phyloP scores from a whole-genome alignment of 176 grass and related monocot species.

The Rhipidocladum racemiflorum region DNA sequence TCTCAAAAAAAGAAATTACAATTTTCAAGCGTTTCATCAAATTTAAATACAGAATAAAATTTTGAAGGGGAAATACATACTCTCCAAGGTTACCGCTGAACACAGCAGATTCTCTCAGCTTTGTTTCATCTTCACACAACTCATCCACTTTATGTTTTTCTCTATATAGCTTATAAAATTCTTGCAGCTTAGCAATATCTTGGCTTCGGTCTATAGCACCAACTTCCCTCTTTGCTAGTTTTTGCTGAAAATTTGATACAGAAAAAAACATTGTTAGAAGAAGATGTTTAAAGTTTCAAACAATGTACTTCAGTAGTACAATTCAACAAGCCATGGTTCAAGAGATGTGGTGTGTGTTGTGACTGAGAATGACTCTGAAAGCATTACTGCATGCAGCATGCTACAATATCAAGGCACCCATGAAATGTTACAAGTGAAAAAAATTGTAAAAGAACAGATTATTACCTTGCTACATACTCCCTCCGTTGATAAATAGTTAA shows the following conservation, averaged over 20 bases:
- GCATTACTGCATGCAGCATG: neutral
- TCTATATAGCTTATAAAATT: constrained; percentile 96
- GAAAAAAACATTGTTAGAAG: constrained; percentile 1
- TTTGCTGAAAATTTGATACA: constrained; percentile 69
- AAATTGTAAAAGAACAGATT: neutral
- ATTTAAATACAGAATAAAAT: neutral
- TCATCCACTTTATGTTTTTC: constrained; percentile 89
- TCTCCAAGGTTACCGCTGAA: constrained; percentile 82
- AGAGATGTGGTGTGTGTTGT: neutral
- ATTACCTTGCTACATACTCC: neutral
- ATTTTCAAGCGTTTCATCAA: neutral
- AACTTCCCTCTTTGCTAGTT: constrained; percentile 68
- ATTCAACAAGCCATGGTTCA: constrained; percentile 8
- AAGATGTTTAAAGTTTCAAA: constrained; percentile 8
- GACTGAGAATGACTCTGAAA: neutral
- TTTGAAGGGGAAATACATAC: constrained; percentile 44
- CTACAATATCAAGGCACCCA: neutral
- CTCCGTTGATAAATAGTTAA: neutral
- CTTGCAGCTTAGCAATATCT: constrained; percentile 77
- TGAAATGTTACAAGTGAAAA: neutral
- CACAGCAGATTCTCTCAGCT: constrained; percentile 81
- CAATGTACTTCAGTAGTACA: neutral
- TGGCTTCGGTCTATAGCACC: constrained; percentile 72
- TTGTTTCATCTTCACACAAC: constrained; percentile 82
- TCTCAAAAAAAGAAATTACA: neutral